Percentiles rank a stretch among this genome's conserved stretches.
These are phyloP conservation scores for Fragaria vesca DNA, from an alignment of 306 rosid genomes.

Conservation along the genomic window DNA sequence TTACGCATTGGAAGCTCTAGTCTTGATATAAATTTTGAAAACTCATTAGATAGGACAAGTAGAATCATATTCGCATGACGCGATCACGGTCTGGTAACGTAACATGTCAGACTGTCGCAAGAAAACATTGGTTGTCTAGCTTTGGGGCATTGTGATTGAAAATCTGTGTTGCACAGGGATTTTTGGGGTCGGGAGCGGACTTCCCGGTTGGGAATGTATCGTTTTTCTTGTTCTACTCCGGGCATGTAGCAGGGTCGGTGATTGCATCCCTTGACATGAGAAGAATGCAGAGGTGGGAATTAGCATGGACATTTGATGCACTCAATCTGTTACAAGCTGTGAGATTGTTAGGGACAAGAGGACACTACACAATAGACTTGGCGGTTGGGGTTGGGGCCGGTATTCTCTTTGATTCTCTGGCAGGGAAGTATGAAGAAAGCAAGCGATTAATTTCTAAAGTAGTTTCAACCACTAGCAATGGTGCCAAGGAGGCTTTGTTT, in stretches of 20 bases:
- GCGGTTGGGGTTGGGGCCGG: conserved; percentile 95
- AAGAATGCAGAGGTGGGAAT: conserved; percentile 63
- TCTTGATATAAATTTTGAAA: background rate
- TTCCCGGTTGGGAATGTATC: conserved; percentile 95
- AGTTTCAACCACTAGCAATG: background rate
- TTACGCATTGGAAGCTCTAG: background rate
- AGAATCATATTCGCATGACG: background rate
- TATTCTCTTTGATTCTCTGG: conserved; percentile 69
- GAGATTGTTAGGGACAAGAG: conserved; percentile 80
- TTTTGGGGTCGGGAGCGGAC: conserved; percentile 85
- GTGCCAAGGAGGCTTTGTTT: conserved; percentile 17
- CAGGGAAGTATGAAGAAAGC: conserved; percentile 71
- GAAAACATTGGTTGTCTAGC: background rate
- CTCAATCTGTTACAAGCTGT: conserved; percentile 65
- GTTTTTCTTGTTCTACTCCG: conserved; percentile 78
- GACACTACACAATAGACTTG: conserved; percentile 87
- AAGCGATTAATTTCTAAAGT: conserved; percentile 25
- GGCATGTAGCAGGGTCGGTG: conserved; percentile 90
- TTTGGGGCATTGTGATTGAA: background rate
- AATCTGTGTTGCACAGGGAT: conserved; percentile 44
- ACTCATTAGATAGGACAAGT: background rate
- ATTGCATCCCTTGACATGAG: conserved; percentile 94
- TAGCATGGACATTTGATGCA: conserved; percentile 68
- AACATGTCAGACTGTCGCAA: background rate
- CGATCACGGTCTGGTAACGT: background rate